Conservation (phyloP, 768 basidiomycete genomes). For the Serendipita sp. region DNA sequence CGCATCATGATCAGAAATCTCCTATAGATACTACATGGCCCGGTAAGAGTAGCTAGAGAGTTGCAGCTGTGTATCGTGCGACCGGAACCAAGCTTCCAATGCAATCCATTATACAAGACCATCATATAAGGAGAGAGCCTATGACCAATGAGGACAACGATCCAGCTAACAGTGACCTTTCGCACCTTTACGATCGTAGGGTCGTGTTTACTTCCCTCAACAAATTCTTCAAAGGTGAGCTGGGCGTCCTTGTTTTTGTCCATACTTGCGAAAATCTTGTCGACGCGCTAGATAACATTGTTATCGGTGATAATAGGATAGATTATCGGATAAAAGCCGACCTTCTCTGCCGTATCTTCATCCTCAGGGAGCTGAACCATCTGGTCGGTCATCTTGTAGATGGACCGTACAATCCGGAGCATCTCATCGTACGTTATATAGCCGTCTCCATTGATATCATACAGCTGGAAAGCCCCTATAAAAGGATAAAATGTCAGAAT, state of each 20-base stretch:
- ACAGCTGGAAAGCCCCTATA: constrained; percentile 98
- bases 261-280: constrained; percentile 98
- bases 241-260: constrained; percentile 88
- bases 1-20: no score
- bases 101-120: constrained; percentile 56
- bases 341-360: constrained; percentile 99
- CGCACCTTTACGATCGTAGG: constrained; percentile 93
- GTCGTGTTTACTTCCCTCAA: constrained; percentile 96
- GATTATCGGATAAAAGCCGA: constrained; percentile 17
- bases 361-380: constrained; percentile 98
- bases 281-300: constrained; percentile 54
- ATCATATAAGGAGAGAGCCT: constrained; percentile 93
- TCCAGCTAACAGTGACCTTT: not conserved
- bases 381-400: constrained; percentile 99
- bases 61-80: not conserved
- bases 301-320: not conserved
- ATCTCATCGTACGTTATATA: constrained; percentile 98
- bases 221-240: constrained; percentile 92
- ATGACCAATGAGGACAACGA: not conserved
- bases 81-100: not conserved
- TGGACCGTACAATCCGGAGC: constrained; percentile 93
- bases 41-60: not conserved
- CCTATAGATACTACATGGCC: not conserved
- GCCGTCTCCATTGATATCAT: constrained; percentile 97
- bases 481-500: constrained; percentile 6